These are phyloP conservation scores for Marasmius oreades DNA, from an alignment of 1,284 basidiomycete species.

Conservation along the genomic window DNA sequence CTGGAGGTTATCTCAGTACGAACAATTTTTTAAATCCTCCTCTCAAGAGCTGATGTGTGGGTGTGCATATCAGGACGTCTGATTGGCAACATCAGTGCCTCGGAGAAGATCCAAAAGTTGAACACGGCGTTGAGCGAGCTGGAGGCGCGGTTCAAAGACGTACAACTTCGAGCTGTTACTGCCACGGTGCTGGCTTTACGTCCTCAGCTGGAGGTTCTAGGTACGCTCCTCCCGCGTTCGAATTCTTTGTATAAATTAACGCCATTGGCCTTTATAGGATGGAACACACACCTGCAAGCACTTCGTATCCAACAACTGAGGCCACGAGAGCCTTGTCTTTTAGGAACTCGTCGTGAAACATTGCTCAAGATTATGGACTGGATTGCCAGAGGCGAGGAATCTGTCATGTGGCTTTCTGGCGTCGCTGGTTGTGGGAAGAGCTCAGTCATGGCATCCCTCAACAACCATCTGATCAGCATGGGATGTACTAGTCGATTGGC, in stretches of 20 bases:
- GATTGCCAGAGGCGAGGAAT: background rate
- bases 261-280: background rate
- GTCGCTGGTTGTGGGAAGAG: slow-evolving; percentile 9
- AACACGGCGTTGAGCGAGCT: background rate
- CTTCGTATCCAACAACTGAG: background rate
- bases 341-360: background rate
- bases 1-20: background rate
- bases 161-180: background rate
- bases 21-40: too few species aligned
- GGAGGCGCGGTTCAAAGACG: background rate
- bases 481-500: slow-evolving; percentile 4
- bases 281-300: background rate
- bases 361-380: slow-evolving; percentile 5
- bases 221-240: background rate
- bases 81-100: background rate
- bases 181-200: background rate
- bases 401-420: slow-evolving; percentile 7
- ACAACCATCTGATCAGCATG: background rate
- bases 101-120: background rate
- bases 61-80: background rate
- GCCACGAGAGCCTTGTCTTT: background rate
- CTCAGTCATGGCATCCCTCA: slow-evolving; percentile 5
- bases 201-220: background rate
- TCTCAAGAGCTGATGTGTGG: too few species aligned
- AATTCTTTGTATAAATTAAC: background rate